Evolutionary conservation across 345 rosid genomes (phyloP).

Genomic region (Salix koriyanagi): DNA sequence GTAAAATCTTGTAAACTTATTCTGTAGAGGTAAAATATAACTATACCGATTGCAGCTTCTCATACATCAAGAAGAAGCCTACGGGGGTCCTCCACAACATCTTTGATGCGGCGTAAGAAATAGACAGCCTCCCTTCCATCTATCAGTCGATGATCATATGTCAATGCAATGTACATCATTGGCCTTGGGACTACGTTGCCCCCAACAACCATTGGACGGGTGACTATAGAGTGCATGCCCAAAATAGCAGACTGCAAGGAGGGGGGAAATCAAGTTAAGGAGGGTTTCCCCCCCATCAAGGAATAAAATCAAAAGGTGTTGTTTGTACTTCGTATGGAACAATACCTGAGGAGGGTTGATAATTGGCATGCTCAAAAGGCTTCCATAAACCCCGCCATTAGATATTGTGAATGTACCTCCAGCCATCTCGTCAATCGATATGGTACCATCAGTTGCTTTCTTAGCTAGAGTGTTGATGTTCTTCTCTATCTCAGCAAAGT

Average conservation of each 20-base stretch:
- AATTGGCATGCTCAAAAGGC: slow-evolving; percentile 83
- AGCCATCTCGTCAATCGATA: slow-evolving; percentile 91
- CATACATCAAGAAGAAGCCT: slow-evolving; percentile 53
- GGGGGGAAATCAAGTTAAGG: background rate
- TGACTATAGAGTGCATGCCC: slow-evolving; percentile 72
- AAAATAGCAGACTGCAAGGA: slow-evolving; percentile 55
- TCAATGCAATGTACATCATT: slow-evolving; percentile 68
- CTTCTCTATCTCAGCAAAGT: slow-evolving; percentile 80
- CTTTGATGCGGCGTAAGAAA: slow-evolving; percentile 68
- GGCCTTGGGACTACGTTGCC: slow-evolving; percentile 52
- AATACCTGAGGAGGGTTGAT: slow-evolving; percentile 90
- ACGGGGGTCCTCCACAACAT: slow-evolving; percentile 66
- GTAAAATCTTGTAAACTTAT: no score
- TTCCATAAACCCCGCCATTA: slow-evolving; percentile 75
- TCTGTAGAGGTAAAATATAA: no score
- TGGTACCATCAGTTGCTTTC: slow-evolving; percentile 74
- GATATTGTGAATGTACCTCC: slow-evolving; percentile 83
- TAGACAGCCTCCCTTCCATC: slow-evolving; percentile 78
- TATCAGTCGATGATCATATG: slow-evolving; percentile 70
- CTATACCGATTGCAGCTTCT: background rate
- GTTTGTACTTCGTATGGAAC: background rate
- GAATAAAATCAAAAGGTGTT: background rate
- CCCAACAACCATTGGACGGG: slow-evolving; percentile 68
- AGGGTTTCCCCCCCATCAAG: background rate
- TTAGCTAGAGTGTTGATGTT: slow-evolving; percentile 71